Evolutionary conservation across 2,329 filamentous ascomycete genomes (phyloP).

Genomic region (Alternaria ethzedia): DNA sequence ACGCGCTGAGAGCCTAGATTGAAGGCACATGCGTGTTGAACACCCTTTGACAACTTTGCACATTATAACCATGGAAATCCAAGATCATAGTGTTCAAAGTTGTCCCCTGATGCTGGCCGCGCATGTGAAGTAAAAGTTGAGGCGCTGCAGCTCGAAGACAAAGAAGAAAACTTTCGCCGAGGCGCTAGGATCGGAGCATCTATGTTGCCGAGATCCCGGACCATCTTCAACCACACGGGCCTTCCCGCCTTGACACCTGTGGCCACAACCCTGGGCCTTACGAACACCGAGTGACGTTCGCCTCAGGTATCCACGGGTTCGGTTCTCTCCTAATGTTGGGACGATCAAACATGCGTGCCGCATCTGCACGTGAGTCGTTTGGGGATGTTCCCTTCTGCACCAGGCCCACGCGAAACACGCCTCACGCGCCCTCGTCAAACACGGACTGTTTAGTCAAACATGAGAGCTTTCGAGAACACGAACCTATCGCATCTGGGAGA

Average conservation of each 20-base stretch:
- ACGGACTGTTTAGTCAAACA: constrained; percentile 17
- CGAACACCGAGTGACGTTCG: not conserved
- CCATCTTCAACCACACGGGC: not conserved
- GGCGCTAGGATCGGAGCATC: constrained; percentile 7
- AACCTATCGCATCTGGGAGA: not conserved
- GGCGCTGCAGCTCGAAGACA: not conserved
- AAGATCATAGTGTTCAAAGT: not conserved
- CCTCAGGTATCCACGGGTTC: constrained; percentile 8
- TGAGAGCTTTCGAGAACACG: not conserved
- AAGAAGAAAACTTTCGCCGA: constrained; percentile 6
- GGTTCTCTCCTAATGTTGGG: not conserved
- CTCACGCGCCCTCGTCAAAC: constrained; percentile 29
- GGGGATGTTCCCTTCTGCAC: not conserved
- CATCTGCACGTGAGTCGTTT: constrained; percentile 1
- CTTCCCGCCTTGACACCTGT: constrained; percentile 2
- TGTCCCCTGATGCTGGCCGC: not conserved
- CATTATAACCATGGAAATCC: not conserved
- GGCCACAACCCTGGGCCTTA: not conserved
- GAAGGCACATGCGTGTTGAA: not conserved
- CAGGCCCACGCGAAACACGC: constrained; percentile 24
- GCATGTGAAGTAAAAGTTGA: not conserved
- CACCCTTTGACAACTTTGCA: no score
- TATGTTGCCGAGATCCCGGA: not conserved
- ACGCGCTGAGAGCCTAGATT: not conserved
- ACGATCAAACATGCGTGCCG: constrained; percentile 17